Percentiles rank a stretch among this genome's conserved stretches.
These are phyloP conservation scores for Russula sp. DNA, from an alignment of 768 basidiomycete species.

Conservation along the genomic window DNA sequence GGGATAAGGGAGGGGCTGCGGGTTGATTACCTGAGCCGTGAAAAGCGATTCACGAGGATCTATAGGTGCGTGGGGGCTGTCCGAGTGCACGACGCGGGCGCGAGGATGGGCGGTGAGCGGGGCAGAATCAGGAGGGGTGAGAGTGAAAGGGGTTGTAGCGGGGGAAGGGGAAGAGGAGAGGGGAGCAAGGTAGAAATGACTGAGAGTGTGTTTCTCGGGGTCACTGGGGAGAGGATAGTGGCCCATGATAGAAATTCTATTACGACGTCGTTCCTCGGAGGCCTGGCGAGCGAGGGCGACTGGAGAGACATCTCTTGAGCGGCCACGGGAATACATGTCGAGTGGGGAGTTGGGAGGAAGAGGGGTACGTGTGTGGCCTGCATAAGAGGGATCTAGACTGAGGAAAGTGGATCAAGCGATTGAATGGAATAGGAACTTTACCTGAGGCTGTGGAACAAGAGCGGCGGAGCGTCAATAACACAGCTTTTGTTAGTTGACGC, in stretches of 20 bases:
- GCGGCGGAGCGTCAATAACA: background rate
- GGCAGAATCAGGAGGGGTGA: constrained; percentile 20
- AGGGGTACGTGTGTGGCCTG: background rate
- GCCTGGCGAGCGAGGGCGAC: constrained; percentile 25
- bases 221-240: constrained; percentile 15
- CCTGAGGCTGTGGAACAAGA: constrained; percentile 7
- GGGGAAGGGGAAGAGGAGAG: constrained; percentile 16
- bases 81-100: constrained; percentile 1
- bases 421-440: constrained; percentile 2
- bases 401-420: background rate
- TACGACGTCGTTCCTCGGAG: constrained; percentile 22
- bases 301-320: constrained; percentile 21
- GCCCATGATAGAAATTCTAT: constrained; percentile 7
- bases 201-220: constrained; percentile 10
- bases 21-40: background rate
- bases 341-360: background rate
- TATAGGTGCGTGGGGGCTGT: constrained; percentile 15
- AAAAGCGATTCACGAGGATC: constrained; percentile 7
- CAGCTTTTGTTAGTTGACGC: background rate
- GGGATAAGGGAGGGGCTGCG: constrained; percentile 6
- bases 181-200: constrained; percentile 2
- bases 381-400: background rate
- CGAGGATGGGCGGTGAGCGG: constrained; percentile 4
- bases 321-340: constrained; percentile 21
- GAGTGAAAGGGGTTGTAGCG: constrained; percentile 3